Evolutionary conservation across 257 asterid species (phyloP), one percentile per base, ranked within the genome.

Genomic region (Verbascum thapsus): DNA sequence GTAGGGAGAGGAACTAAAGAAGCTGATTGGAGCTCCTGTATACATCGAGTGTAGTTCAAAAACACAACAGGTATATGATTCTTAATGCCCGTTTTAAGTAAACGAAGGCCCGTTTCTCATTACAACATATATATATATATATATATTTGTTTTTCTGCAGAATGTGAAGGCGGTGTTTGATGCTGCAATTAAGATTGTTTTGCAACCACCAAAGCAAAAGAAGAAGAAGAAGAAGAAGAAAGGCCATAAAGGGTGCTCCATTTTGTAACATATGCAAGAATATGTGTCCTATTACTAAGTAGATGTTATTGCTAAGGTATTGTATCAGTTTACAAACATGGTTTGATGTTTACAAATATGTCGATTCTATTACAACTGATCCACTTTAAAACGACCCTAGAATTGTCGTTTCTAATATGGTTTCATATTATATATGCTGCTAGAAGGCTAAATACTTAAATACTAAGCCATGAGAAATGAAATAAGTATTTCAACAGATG

Each of bases 1-100:
- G 16, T 16, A 82, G 88, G 88, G 88, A 22, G 86, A 83, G 58
- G 86, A 80, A 52, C 89, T 80, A 13, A 80, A 72, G 83, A 74
- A 74, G 64, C 72, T 74, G 47, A 79, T 79, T 3, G 88, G 83
- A 42, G 81, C 88, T 49, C 81, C 75, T 22, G 69, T 64, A n/a
- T 80, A 83, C 67, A 70, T 80, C 3, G 89, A 83, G 67, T 83
- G 89, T 72, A 80, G 89, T 58, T 80, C 84, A 37, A 83, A 80
- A 53, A 69, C 89, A 50, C 86, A 83, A 67, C 86, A 80, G 89
- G 89, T 80, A 1, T 26, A 26, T 26, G 32, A 26, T 26, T 26
- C 32, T 26, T 26, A 2, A 26, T 5, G 32, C 32, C 32, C 38
- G 8, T 16, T 58, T 54, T 58, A 1, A 7, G 37, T 0, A 15